Evolutionary conservation across 148 eudicot species (phyloP), one percentile per base, ranked within the genome.

Genomic region (Vaccinium myrtillus): DNA sequence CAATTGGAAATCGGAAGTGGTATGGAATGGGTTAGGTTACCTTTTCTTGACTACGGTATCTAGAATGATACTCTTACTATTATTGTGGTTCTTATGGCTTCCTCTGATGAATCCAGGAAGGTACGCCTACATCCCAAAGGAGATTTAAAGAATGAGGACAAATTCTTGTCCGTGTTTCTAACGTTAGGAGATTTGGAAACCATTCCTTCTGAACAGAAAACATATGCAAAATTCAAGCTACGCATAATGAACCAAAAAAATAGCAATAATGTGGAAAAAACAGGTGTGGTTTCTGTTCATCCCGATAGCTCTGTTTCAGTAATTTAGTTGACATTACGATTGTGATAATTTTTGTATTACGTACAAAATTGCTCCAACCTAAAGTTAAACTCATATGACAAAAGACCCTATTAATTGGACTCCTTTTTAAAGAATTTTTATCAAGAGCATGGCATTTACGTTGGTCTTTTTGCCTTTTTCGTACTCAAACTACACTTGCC

Each of bases 111-210:
- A 25, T 49, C 8, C 39, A 77, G 80, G 80, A 51, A n/a, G 14
- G 8, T 77, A 56, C 5, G 59, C 32, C 80, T 77, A 10, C 25
- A 77, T 77, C 80, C 80, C 16, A 51, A 77, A 77, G 59, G 80
- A 50, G 80, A 77, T 51, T 25, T 21, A 15, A 11, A n/a, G 19
- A 16, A 9, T 5, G 25, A 77, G 36, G 80, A 25, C 36, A 77
- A 53, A 4, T 49, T 13, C 59, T 23, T 77, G 18, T 77, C 59
- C 19, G 9, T 77, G 8, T 77, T n/a, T 77, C 14, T 51, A 13
- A 0, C 13, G 36, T 23, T n/a, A n/a, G n/a, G n/a, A n/a, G n/a
- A n/a, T n/a, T n/a, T n/a, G n/a, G n/a, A n/a, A n/a, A n/a, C 15
- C 46, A 32, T 32, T 71, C 53, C 56, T 23, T 15, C 58, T 2